phyloP scores from a whole-genome alignment of 1,284 basidiomycete species.

The Tetrapyrgos nigripes region DNA sequence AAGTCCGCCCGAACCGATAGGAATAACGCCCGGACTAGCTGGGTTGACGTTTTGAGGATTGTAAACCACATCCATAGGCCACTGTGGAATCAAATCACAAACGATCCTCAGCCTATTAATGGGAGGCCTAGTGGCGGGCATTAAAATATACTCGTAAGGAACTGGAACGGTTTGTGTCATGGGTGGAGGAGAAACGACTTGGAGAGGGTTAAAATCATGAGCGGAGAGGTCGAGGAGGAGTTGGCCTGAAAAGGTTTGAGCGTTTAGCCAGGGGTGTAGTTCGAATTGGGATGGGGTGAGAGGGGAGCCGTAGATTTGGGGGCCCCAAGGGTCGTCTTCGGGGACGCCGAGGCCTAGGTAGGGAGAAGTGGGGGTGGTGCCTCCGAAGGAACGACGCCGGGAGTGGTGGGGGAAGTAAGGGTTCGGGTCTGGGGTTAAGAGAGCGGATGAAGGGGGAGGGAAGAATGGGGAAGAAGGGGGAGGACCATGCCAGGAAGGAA shows the following conservation, averaged over 20 bases:
- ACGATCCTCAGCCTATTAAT: slow-evolving; percentile 62
- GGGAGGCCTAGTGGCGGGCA: slow-evolving; percentile 63
- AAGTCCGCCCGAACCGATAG: too few species aligned
- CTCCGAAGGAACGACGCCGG: slow-evolving; percentile 51
- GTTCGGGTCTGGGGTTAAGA: slow-evolving; percentile 5
- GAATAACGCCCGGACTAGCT: not conserved
- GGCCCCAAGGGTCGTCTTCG: slow-evolving; percentile 15
- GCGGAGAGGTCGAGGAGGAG: slow-evolving; percentile 63
- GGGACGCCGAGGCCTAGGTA: too few species aligned
- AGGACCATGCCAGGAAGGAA: slow-evolving; percentile 23
- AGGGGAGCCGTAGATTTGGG: slow-evolving; percentile 20
- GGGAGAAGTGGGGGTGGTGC: too few species aligned
- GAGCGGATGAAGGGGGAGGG: too few species aligned
- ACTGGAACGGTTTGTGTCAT: slow-evolving; percentile 42
- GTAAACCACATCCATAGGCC: slow-evolving; percentile 64
- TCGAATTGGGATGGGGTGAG: slow-evolving; percentile 40
- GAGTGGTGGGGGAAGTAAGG: slow-evolving; percentile 27
- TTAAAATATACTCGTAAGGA: slow-evolving; percentile 48
- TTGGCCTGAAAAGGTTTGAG: slow-evolving; percentile 49
- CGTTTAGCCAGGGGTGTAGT: slow-evolving; percentile 65
- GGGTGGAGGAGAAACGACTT: slow-evolving; percentile 41
- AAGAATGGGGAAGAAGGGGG: slow-evolving; percentile 20
- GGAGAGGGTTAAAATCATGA: slow-evolving; percentile 51
- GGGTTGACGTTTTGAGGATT: slow-evolving; percentile 26
- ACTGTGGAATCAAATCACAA: slow-evolving; percentile 61